Evolutionary conservation across 306 rosid genomes (phyloP).

Genomic region (Prunus mongolica): DNA sequence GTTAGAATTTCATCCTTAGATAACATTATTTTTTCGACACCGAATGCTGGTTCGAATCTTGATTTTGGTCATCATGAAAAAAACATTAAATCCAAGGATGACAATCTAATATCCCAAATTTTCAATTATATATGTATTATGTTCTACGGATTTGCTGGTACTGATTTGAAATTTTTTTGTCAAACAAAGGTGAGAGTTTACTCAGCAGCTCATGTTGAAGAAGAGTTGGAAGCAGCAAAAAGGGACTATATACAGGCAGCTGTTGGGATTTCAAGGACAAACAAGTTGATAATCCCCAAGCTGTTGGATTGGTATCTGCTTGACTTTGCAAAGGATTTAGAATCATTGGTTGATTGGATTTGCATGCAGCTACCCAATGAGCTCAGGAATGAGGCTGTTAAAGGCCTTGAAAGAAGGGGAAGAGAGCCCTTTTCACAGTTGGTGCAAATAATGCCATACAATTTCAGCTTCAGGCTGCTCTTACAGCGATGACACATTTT

Average conservation of each 20-base stretch:
- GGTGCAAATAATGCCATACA: conserved; percentile 67
- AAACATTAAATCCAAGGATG: no score
- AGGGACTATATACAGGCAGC: conserved; percentile 75
- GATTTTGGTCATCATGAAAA: not conserved
- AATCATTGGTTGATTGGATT: conserved; percentile 73
- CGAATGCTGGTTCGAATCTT: not conserved
- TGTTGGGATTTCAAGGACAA: conserved; percentile 59
- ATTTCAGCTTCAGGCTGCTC: conserved; percentile 82
- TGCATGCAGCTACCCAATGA: conserved; percentile 75
- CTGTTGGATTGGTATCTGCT: conserved; percentile 85
- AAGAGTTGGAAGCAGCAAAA: conserved; percentile 75
- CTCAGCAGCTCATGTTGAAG: conserved; percentile 63
- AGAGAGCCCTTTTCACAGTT: conserved; percentile 49
- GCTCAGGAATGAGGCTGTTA: conserved; percentile 55
- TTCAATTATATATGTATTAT: not conserved
- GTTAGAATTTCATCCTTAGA: not conserved
- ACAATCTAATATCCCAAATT: not conserved
- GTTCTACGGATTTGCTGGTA: not conserved
- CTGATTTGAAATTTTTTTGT: conserved; percentile 14
- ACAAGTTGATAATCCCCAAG: conserved; percentile 65
- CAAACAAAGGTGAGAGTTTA: conserved; percentile 74
- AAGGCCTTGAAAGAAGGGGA: conserved; percentile 64
- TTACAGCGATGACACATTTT: conserved; percentile 34
- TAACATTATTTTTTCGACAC: no score
- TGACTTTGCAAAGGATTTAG: conserved; percentile 90